phyloP scores from a whole-genome alignment of 2,329 filamentous ascomycete genomes.

The Biscogniauxia mediterranea region DNA sequence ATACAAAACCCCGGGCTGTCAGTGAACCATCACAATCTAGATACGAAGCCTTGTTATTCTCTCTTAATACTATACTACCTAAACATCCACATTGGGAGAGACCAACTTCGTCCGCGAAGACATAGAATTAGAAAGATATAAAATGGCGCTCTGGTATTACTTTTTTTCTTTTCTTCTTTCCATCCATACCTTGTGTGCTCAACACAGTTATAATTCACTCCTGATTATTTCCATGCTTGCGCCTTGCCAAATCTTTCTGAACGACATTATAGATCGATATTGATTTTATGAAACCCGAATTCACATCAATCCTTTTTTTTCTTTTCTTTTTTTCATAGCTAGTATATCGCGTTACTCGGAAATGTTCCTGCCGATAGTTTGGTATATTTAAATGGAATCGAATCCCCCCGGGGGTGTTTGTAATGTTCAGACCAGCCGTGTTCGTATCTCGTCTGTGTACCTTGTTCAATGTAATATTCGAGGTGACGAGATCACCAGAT shows the following conservation, averaged over 20 bases:
- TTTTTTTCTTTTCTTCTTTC: not conserved
- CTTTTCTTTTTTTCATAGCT: constrained; percentile 11
- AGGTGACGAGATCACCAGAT: constrained; percentile 40
- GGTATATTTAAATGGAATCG: constrained; percentile 16
- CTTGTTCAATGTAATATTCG: not conserved
- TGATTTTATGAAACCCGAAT: not conserved
- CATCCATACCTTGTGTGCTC: not conserved
- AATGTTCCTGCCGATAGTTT: constrained; percentile 21
- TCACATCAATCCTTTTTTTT: constrained; percentile 11
- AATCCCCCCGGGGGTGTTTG: constrained; percentile 19
- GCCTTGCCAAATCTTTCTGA: not conserved
- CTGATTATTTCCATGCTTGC: not conserved
- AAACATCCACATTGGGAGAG: too few species aligned
- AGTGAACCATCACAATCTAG: too few species aligned
- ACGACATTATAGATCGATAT: not conserved
- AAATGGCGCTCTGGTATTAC: not conserved
- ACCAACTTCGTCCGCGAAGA: not conserved
- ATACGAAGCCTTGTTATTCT: too few species aligned
- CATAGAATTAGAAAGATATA: not conserved
- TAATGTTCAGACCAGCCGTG: not conserved
- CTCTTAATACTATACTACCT: too few species aligned
- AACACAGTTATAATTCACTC: not conserved
- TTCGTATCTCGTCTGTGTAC: not conserved
- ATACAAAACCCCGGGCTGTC: too few species aligned
- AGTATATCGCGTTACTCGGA: constrained; percentile 5